Conservation (phyloP, 441 rosid genomes). For the Syzygium malaccense region DNA sequence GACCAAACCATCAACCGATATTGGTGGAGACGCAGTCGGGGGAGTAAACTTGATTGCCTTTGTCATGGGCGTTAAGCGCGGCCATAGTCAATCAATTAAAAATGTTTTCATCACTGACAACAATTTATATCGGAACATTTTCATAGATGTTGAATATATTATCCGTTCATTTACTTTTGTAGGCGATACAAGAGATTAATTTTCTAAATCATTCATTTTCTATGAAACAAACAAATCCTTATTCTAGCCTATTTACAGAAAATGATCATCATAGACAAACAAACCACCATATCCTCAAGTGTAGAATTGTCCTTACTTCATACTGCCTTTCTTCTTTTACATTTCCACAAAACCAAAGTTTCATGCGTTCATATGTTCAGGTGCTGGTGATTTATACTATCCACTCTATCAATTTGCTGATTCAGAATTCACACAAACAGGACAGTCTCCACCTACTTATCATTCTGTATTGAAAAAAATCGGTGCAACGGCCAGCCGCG, state of each 20-base stretch:
- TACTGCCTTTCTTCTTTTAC: not conserved
- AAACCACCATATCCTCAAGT: not conserved
- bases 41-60: not conserved
- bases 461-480: not conserved
- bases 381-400: not conserved
- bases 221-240: too few species aligned
- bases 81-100: too few species aligned
- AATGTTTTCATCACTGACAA: too few species aligned
- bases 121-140: too few species aligned
- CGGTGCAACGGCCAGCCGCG: too few species aligned
- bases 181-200: too few species aligned
- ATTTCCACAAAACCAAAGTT: not conserved
- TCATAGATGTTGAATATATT: too few species aligned
- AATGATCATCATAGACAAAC: not conserved
- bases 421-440: not conserved
- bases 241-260: not conserved
- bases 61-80: fast-evolving
- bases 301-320: not conserved
- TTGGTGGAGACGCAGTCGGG: not conserved
- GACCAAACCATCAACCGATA: too few species aligned
- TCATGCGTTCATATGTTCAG: not conserved
- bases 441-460: not conserved
- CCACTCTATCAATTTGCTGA: not conserved
- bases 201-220: too few species aligned
- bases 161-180: too few species aligned